Base-by-base conservation (phyloP, 2,329 filamentous ascomycete species). In the Curvularia spicifera region DNA sequence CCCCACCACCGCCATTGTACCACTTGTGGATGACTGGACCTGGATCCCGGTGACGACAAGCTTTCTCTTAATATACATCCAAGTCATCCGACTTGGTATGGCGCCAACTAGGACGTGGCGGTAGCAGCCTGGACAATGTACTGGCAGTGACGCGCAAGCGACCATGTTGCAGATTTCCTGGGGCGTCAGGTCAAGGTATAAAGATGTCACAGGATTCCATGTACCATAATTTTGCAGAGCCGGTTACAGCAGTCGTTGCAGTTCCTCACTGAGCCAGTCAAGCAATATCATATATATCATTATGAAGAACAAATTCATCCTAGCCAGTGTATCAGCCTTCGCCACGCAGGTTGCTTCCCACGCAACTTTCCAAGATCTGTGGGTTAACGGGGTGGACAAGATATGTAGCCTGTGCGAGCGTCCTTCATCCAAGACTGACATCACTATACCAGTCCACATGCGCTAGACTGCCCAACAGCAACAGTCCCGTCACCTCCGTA, bases 401-500 rank as follows among this genome's bases (percentile, higher is more conserved):
- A 67, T 69, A 66, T 62, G 65, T 52, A 44, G 15, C 35, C 28
- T 33, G 7, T 13, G 12, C 20, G 45, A 22, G 8, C 29, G 26
- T 8, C 26, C 20, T 4, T 37, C 8, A 22, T 24, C 22, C 22
- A 39, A 20, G 15, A 18, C 60, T 68, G 20, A 67, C 55, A 39
- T 7, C 22, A 12, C 12, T 31, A 13, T 29, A 61, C 59, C 50
- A 67, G 58, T 61, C 64, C 26, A 58, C 64, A 26, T 74, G 71
- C 40, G 71, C 68, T 12, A 60, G 71, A 22, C 59, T 73, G 2
- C 71, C 71, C 8, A 65, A 53, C 8, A 68, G 59, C 68, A 88
- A 75, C 52, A 74, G 64, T 53, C 72, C 74, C 1, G 63, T 76
- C 12, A 67, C 77, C 20, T 81, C 86, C 66, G 84, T 87, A 10